These are phyloP conservation scores for Phialophora macrospora DNA, from an alignment of 2,329 filamentous ascomycete genomes.

Conservation along the genomic window DNA sequence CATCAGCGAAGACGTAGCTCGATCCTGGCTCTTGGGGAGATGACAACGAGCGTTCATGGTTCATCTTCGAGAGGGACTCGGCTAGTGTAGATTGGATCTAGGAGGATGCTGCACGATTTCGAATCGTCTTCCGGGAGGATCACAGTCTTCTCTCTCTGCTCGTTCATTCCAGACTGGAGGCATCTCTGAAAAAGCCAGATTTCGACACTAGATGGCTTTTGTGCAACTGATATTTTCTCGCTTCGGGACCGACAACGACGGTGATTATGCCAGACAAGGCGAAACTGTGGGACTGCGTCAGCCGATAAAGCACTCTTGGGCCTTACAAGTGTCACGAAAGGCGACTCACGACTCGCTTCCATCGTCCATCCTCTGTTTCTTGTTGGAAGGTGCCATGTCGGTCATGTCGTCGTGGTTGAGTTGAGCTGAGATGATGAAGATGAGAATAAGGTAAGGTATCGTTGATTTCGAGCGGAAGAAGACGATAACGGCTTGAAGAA, in stretches of 20 bases:
- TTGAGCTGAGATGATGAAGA: background rate
- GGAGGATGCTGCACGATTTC: background rate
- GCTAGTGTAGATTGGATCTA: background rate
- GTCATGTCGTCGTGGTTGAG: background rate
- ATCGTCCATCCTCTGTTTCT: background rate
- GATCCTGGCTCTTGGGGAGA: too few species aligned
- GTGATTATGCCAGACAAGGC: slow-evolving; percentile 16
- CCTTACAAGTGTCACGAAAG: background rate
- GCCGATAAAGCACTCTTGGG: background rate
- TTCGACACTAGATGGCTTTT: slow-evolving; percentile 10
- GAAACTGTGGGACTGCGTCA: slow-evolving; percentile 6
- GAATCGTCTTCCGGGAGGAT: slow-evolving; percentile 21
- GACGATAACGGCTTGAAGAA: background rate
- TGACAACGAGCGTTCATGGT: background rate
- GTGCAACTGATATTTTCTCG: slow-evolving; percentile 15
- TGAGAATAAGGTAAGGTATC: background rate
- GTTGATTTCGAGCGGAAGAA: background rate
- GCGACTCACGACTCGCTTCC: background rate
- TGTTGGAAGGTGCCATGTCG: background rate
- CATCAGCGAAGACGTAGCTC: too few species aligned
- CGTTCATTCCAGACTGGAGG: slow-evolving; percentile 21
- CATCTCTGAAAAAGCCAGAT: slow-evolving; percentile 22
- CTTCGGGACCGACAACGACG: slow-evolving; percentile 20
- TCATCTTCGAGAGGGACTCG: background rate
- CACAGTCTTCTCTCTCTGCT: slow-evolving; percentile 13